phyloP scores from a whole-genome alignment of 2,329 filamentous ascomycete species.

The Ophiocordyceps robertsii region DNA sequence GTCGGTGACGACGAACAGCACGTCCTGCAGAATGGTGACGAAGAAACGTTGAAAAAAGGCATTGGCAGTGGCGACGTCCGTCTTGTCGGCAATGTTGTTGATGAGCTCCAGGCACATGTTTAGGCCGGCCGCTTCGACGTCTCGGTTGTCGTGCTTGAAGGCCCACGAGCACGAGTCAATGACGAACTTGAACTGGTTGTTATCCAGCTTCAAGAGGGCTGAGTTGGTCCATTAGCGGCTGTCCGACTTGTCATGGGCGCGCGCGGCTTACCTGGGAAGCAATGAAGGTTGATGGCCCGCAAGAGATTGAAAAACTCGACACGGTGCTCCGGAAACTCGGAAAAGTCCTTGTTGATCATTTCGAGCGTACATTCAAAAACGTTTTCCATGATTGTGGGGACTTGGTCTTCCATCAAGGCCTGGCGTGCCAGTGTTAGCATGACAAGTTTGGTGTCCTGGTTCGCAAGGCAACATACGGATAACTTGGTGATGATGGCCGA shows the following conservation, averaged over 20 bases:
- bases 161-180: slow-evolving; percentile 99
- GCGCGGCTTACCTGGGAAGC: slow-evolving; percentile 57
- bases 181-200: slow-evolving; percentile 96
- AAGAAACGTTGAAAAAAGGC: slow-evolving; percentile 98
- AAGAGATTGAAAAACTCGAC: slow-evolving; percentile 99
- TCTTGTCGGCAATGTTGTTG: slow-evolving; percentile 91
- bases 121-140: slow-evolving; percentile 89
- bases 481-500: slow-evolving; percentile 95
- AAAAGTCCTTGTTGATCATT: slow-evolving; percentile 99
- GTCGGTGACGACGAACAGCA: slow-evolving; percentile 96
- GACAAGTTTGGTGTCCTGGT: not conserved
- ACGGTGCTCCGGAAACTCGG: slow-evolving; percentile 94
- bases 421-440: slow-evolving; percentile 19
- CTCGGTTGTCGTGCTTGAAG: slow-evolving; percentile 99
- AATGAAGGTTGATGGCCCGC: slow-evolving; percentile 90
- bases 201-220: slow-evolving; percentile 84
- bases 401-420: slow-evolving; percentile 95
- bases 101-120: slow-evolving; percentile 98
- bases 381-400: slow-evolving; percentile 94
- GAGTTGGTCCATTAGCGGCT: not conserved
- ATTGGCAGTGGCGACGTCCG: slow-evolving; percentile 73
- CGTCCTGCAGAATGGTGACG: slow-evolving; percentile 86
- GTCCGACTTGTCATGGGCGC: not conserved
- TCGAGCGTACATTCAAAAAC: slow-evolving; percentile 97
- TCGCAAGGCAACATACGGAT: slow-evolving; percentile 53